Evolutionary conservation across 2,329 filamentous ascomycete genomes (phyloP), one percentile per base, ranked within the genome.

Genomic region (Scedosporium apiospermum): DNA sequence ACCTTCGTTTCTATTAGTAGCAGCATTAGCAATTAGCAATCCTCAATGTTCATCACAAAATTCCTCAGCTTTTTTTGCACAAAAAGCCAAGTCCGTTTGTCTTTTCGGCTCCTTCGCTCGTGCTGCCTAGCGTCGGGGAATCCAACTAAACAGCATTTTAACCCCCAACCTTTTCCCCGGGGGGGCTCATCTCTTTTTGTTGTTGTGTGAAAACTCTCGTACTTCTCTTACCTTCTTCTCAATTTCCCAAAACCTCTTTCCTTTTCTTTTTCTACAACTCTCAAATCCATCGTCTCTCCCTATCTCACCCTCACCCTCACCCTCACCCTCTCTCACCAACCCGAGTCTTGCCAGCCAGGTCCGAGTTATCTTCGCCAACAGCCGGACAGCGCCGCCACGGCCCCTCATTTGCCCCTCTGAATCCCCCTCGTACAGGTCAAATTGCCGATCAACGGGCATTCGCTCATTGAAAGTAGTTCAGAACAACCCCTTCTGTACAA

Each of bases 211-310:
- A 61, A 49, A 49, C 23, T 41, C 16, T 10, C 57, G 16, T 30
- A 57, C 12, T 58, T 63, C 23, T 57, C 60, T 57, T 16, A 30
- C 21, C 26, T 63, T 51, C 58, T 16, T 59, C 51, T 34, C 34
- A 26, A 46, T 42, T 51, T 61, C 34, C 49, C 57, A n/a, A 30
- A 38, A n/a, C 23, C 26, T 44, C 55, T 26, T 34, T 58, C 42
- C 60, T 30, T n/a, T n/a, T 38, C 23, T 58, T 21, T 38, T 23
- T 55, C 21, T 27, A 3, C 51, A 23, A 18, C 23, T 27, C 12
- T 55, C 10, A 16, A 55, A 30, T 23, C 9, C 51, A 55, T 55
- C 51, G 12, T 26, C 51, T 55, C 51, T 55, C 49, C n/a, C 49
- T 21, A 53, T 53, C 49, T 46, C 18, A n/a, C 18, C 18, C 44